Evolutionary conservation across 106 monocot species (phyloP).

Genomic region (Phalaenopsis aphrodite): DNA sequence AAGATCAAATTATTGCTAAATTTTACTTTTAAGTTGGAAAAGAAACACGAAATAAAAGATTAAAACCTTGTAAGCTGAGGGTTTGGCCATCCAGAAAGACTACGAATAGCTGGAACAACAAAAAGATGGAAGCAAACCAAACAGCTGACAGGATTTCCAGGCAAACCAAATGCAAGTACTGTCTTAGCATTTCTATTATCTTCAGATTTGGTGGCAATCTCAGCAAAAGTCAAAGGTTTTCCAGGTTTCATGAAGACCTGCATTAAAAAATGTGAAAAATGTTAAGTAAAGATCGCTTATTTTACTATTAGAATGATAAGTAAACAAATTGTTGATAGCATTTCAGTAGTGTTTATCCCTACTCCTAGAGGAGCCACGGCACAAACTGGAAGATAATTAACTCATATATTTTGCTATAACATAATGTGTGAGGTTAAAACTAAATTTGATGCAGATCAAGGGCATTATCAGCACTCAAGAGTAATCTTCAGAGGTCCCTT

Average conservation of each 20-base stretch:
- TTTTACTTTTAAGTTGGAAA: background rate
- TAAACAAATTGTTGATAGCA: background rate
- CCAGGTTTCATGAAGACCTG: slow-evolving; percentile 92
- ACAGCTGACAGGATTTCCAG: slow-evolving; percentile 97
- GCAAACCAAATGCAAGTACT: slow-evolving; percentile 88
- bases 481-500: background rate
- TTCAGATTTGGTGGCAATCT: slow-evolving; percentile 29
- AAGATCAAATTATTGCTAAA: background rate
- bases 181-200: slow-evolving; percentile 27
- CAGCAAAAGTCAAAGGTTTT: slow-evolving; percentile 90
- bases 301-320: background rate
- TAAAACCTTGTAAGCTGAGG: slow-evolving; percentile 67
- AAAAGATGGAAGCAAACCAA: slow-evolving; percentile 96
- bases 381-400: background rate
- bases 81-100: slow-evolving; percentile 72
- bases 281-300: background rate
- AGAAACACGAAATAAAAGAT: background rate
- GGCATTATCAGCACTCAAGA: background rate
- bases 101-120: slow-evolving; percentile 73
- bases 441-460: background rate
- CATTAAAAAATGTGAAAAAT: slow-evolving; percentile 8
- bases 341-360: background rate
- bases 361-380: background rate
- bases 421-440: background rate
- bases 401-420: background rate